Conservation (phyloP, 352 stramenopile genomes). For the Discostella stelligera region DNA sequence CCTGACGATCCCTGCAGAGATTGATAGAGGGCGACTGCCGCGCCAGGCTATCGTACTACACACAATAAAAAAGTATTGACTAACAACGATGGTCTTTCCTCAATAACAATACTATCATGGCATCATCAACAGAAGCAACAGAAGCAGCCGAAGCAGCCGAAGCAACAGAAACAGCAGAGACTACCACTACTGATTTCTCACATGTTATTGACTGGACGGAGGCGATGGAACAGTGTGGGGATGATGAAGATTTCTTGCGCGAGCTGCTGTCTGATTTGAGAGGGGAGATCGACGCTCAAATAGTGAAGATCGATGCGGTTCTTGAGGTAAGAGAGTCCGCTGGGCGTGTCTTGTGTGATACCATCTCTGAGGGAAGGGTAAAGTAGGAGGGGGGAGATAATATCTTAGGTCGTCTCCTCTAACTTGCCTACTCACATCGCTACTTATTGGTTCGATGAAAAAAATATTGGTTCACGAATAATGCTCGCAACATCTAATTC, state of each 20-base stretch:
- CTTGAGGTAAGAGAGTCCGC: constrained; percentile 55
- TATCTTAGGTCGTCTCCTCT: too few species aligned
- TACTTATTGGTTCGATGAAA: too few species aligned
- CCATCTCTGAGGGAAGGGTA: neutral
- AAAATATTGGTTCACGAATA: neutral
- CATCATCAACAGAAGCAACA: neutral
- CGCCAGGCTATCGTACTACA: too few species aligned
- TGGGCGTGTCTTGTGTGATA: neutral
- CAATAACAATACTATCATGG: too few species aligned
- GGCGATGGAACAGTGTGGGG: constrained; percentile 82
- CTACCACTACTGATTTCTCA: constrained; percentile 27
- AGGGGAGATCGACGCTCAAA: constrained; percentile 73
- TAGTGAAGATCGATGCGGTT: constrained; percentile 71
- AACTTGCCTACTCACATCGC: too few species aligned
- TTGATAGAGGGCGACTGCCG: too few species aligned
- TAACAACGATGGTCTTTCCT: too few species aligned
- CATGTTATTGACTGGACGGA: constrained; percentile 81
- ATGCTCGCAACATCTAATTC: neutral
- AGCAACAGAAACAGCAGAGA: constrained; percentile 4
- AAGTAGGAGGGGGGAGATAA: neutral
- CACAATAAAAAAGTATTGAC: too few species aligned
- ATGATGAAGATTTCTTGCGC: constrained; percentile 81
- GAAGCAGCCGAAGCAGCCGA: too few species aligned
- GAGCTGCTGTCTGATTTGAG: constrained; percentile 78
- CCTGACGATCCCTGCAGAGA: too few species aligned